Percentiles rank a stretch among this genome's conserved stretches.
Evolutionary conservation across 176 grass and related monocot species (phyloP).

Genomic region (Saccharum spontaneum): DNA sequence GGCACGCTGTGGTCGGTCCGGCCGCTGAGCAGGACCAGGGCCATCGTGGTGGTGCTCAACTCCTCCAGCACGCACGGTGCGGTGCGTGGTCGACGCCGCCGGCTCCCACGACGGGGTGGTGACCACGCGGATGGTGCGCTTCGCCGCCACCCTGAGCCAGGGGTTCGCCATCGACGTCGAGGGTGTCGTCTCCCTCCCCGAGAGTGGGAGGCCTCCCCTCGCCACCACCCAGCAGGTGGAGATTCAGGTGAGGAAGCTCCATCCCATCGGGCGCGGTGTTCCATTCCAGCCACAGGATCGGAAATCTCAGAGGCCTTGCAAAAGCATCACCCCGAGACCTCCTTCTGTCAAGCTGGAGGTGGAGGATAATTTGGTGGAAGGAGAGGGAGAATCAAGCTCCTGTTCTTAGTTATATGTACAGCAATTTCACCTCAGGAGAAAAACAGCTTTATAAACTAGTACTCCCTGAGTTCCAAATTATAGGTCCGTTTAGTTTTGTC

Average conservation of each 20-base stretch:
- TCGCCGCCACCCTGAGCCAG: not conserved
- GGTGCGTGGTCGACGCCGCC: not conserved
- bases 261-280: not conserved
- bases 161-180: not conserved
- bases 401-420: no score
- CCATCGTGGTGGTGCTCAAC: not conserved
- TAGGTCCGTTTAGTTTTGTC: no score
- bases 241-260: not conserved
- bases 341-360: no score
- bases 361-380: no score
- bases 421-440: no score
- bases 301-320: not conserved
- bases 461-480: no score
- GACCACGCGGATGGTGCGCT: conserved; percentile 22
- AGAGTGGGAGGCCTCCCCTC: no score
- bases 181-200: not conserved
- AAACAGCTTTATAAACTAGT: no score
- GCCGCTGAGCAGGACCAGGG: not conserved
- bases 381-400: no score
- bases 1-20: not conserved
- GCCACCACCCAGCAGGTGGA: not conserved
- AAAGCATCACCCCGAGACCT: not conserved
- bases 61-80: not conserved
- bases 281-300: not conserved
- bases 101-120: not conserved